Evolutionary conservation across 2,329 filamentous ascomycete genomes (phyloP).

Genomic region (Penicillium hesseltinei): DNA sequence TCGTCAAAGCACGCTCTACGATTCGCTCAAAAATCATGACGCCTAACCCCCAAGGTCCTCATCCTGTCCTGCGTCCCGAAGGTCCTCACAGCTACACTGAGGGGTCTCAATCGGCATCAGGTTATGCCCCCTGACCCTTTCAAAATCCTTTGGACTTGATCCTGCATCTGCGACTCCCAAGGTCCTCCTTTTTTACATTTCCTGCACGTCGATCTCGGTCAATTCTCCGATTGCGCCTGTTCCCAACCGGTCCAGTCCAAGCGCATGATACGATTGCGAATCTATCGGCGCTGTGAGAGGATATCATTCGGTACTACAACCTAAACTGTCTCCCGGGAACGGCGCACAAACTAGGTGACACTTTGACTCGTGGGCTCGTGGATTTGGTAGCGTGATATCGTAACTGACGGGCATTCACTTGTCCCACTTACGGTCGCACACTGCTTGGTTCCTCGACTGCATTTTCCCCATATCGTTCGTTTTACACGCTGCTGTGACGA

Average conservation of each 20-base stretch:
- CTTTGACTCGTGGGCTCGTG: constrained; percentile 7
- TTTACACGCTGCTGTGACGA: constrained; percentile 3
- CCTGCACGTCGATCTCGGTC: constrained; percentile 19
- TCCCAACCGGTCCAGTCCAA: constrained; percentile 1
- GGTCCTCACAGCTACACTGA: constrained; percentile 15
- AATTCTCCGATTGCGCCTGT: constrained; percentile 22
- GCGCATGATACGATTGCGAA: constrained; percentile 17
- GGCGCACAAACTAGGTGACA: not conserved
- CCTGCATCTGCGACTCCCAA: constrained; percentile 10
- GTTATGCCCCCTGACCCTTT: constrained; percentile 8
- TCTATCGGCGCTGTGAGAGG: constrained; percentile 6
- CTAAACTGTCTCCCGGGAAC: not conserved
- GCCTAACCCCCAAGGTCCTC: constrained; percentile 37
- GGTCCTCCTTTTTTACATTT: constrained; percentile 16
- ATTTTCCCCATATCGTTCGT: constrained; percentile 2
- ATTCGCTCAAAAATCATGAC: constrained; percentile 22
- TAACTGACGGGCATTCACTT: constrained; percentile 7
- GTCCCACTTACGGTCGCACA: constrained; percentile 9
- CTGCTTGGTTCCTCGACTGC: constrained; percentile 4
- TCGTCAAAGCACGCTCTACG: constrained; percentile 11
- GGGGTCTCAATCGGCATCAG: constrained; percentile 1
- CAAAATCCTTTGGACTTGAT: constrained; percentile 1
- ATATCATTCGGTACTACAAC: not conserved
- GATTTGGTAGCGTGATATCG: constrained; percentile 1
- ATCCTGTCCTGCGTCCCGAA: constrained; percentile 14